These are phyloP conservation scores for Paracamarosporium sp. DNA, from an alignment of 2,329 filamentous ascomycete species.

Conservation along the genomic window DNA sequence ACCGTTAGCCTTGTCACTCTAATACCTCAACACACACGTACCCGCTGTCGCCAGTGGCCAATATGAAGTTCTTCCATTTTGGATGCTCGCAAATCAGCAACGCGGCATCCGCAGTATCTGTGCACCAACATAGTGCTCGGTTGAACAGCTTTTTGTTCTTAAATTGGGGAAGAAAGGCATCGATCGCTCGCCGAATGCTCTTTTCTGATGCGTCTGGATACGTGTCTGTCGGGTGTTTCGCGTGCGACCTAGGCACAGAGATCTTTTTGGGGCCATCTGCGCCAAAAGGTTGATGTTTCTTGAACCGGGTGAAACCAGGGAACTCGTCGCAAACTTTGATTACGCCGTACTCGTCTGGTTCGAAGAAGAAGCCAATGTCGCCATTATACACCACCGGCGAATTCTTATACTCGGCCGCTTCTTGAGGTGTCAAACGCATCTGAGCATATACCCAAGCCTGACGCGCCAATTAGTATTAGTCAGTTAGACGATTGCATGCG, in stretches of 20 bases:
- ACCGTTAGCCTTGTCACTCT: constrained; percentile 4
- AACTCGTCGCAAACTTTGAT: constrained; percentile 65
- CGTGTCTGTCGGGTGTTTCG: constrained; percentile 52
- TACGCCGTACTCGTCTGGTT: constrained; percentile 54
- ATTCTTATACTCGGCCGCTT: constrained; percentile 56
- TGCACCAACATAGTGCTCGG: constrained; percentile 64
- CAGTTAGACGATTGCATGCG: constrained; percentile 49
- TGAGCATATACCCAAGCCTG: constrained; percentile 62
- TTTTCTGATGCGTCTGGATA: constrained; percentile 55
- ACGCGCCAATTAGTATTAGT: constrained; percentile 46
- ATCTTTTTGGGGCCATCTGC: constrained; percentile 58
- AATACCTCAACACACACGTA: constrained; percentile 27
- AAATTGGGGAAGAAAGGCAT: constrained; percentile 53
- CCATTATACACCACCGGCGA: constrained; percentile 64
- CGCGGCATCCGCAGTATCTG: constrained; percentile 67
- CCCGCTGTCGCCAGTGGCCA: constrained; percentile 58
- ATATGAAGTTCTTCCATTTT: constrained; percentile 54
- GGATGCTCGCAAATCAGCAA: constrained; percentile 65
- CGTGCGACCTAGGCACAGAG: constrained; percentile 57
- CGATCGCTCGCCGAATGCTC: constrained; percentile 40
- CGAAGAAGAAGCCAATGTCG: constrained; percentile 58
- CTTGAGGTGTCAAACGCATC: constrained; percentile 57
- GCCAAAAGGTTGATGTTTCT: constrained; percentile 50
- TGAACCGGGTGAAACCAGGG: constrained; percentile 54
- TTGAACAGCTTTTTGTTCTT: constrained; percentile 50